These are phyloP conservation scores for Colletotrichum simmondsii DNA, from an alignment of 2,329 filamentous ascomycete species.

Conservation along the genomic window DNA sequence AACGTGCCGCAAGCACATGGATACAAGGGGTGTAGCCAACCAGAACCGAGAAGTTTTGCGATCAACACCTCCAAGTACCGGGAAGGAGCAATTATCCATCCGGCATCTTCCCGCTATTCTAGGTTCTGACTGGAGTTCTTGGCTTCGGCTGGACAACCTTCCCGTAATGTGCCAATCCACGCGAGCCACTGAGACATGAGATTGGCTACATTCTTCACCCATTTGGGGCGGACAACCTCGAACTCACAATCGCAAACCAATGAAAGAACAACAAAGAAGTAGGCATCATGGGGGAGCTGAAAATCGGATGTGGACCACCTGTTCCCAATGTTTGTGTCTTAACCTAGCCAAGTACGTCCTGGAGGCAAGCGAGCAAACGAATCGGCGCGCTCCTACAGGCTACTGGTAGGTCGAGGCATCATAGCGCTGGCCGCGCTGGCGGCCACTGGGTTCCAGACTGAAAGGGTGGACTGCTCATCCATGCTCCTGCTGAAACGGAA, in stretches of 20 bases:
- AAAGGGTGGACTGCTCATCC: not conserved
- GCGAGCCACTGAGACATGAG: not conserved
- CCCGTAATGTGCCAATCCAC: not conserved
- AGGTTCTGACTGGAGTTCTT: constrained; percentile 7
- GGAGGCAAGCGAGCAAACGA: not conserved
- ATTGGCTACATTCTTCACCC: not conserved
- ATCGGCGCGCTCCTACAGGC: not conserved
- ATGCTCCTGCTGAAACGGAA: constrained; percentile 16
- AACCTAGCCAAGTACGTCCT: not conserved
- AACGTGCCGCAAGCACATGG: not conserved
- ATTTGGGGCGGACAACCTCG: not conserved
- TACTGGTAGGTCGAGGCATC: constrained; percentile 1
- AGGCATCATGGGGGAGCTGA: not conserved
- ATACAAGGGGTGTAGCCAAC: not conserved
- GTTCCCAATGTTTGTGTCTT: not conserved
- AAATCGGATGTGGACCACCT: not conserved
- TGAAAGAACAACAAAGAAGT: not conserved
- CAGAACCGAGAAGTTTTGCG: not conserved
- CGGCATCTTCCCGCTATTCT: not conserved
- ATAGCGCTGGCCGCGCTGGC: not conserved
- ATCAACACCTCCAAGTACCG: not conserved
- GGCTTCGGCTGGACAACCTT: not conserved
- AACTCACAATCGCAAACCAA: not conserved
- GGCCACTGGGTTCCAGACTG: not conserved
- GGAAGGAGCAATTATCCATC: not conserved